These are phyloP conservation scores for Cyanidioschyzon merolae DNA, from an alignment of 23 red algal genomes.

Conservation along the genomic window DNA sequence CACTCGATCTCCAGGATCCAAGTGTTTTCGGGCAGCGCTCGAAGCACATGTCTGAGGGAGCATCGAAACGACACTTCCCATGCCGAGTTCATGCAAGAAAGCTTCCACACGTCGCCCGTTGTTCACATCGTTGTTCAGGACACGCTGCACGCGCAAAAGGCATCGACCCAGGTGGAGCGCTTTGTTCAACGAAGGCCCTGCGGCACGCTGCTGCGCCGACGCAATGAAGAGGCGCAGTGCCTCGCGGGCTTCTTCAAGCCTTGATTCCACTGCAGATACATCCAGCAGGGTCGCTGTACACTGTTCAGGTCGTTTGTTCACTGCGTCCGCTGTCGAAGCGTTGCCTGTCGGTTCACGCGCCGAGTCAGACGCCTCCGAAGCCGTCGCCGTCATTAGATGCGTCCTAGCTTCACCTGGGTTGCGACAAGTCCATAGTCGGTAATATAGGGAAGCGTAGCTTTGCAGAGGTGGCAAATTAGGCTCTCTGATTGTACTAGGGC, in stretches of 20 bases:
- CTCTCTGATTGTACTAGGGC: neutral
- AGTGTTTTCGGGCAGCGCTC: neutral
- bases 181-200: neutral
- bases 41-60: neutral
- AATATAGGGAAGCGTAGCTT: neutral
- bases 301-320: no score
- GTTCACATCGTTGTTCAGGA: neutral
- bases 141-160: neutral
- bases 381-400: no score
- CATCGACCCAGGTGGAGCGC: neutral
- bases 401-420: no score
- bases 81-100: neutral
- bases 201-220: no score
- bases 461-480: neutral
- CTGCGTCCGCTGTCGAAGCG: no score
- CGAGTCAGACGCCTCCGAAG: no score
- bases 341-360: no score
- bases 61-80: neutral
- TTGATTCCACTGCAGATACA: no score
- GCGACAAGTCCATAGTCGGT: no score
- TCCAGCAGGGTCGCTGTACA: no score
- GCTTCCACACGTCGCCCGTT: neutral
- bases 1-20: neutral
- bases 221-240: no score
- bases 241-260: no score